A percentile compares a stretch with the other conserved stretches of the same genome.
These are phyloP conservation scores for Podospora tetraspora DNA, from an alignment of 495 filamentous ascomycete genomes.

Conservation along the genomic window DNA sequence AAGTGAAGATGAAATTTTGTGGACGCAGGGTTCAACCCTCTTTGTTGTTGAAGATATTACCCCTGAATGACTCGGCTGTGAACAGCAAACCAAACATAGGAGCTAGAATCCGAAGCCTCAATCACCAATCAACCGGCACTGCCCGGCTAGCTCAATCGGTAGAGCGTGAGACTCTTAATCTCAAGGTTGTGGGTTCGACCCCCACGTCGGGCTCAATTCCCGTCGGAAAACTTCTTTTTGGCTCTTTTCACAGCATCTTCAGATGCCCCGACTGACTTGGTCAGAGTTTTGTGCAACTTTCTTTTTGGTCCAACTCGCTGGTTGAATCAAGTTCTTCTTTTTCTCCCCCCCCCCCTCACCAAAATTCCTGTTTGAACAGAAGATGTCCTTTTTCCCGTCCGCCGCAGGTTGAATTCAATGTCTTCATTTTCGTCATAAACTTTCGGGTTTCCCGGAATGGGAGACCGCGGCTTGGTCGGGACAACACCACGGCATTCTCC, in stretches of 20 bases:
- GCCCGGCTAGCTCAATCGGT: constrained; percentile 72
- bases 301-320: background rate
- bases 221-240: constrained; percentile 12
- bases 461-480: background rate
- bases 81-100: background rate
- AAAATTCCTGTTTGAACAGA: no score
- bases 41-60: background rate
- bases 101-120: background rate
- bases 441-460: no score
- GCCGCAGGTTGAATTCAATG: background rate
- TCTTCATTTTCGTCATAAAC: background rate
- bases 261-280: no score
- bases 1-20: background rate
- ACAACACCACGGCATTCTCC: background rate
- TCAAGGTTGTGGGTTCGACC: constrained; percentile 30
- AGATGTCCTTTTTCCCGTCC: background rate
- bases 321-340: no score
- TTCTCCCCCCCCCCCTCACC: no score
- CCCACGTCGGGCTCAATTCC: constrained; percentile 31
- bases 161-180: constrained; percentile 77
- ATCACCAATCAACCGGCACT: background rate
- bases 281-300: background rate
- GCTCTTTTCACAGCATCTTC: background rate
- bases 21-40: background rate
- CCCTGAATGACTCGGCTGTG: background rate